Evolutionary conservation across 495 filamentous ascomycete genomes (phyloP).

Genomic region (Tuber borchii): DNA sequence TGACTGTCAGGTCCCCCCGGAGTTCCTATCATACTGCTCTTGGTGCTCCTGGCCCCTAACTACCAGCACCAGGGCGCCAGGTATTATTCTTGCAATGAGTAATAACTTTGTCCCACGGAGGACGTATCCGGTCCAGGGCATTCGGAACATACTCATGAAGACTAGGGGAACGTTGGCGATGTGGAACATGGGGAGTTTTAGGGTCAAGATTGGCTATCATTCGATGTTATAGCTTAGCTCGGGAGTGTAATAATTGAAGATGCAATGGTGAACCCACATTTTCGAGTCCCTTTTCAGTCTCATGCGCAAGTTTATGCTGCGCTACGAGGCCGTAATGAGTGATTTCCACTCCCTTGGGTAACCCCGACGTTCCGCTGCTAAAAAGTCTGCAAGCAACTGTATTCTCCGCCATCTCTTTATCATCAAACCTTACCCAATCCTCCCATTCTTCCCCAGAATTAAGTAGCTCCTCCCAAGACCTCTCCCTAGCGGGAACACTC

Average conservation of each 20-base stretch:
- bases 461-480: conserved; percentile 49
- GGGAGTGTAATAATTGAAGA: conserved; percentile 8
- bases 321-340: conserved; percentile 51
- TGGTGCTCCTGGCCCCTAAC: not conserved
- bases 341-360: conserved; percentile 53
- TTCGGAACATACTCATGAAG: conserved; percentile 49
- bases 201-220: conserved; percentile 45
- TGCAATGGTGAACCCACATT: conserved; percentile 9
- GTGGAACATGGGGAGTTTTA: conserved; percentile 60
- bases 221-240: conserved; percentile 7
- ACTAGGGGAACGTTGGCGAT: conserved; percentile 51
- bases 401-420: conserved; percentile 39
- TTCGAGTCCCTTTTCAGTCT: conserved; percentile 44
- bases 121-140: conserved; percentile 49
- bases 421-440: conserved; percentile 52
- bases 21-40: not conserved
- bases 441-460: conserved; percentile 41
- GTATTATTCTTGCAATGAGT: not conserved
- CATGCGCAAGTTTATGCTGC: conserved; percentile 48
- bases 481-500: conserved; percentile 22
- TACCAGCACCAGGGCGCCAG: not conserved
- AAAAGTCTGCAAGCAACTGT: conserved; percentile 49
- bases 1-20: not conserved
- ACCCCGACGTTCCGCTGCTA: conserved; percentile 52
- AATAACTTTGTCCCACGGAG: conserved; percentile 44